phyloP scores from a whole-genome alignment of 176 grass and related monocot species.

The Oryza glumipatula region DNA sequence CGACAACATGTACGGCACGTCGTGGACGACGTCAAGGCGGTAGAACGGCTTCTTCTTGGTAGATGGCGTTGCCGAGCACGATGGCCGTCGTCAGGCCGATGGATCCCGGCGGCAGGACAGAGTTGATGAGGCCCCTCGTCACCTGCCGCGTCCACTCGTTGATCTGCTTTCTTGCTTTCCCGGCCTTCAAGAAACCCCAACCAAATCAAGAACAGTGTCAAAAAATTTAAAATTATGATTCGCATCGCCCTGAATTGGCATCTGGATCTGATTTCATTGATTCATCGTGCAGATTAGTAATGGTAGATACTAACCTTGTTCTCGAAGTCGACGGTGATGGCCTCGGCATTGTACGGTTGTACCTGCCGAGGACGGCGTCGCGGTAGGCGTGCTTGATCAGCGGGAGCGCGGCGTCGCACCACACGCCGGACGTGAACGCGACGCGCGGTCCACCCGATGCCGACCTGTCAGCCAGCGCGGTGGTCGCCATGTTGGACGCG shows the following conservation, averaged over 20 bases:
- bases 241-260: no score
- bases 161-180: neutral
- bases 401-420: no score
- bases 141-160: neutral
- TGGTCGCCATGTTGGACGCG: no score
- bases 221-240: no score
- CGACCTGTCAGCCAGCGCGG: no score
- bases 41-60: conserved; percentile 34
- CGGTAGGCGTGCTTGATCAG: no score
- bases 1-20: conserved; percentile 43
- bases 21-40: conserved; percentile 3
- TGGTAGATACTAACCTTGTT: neutral
- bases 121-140: neutral
- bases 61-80: conserved; percentile 37
- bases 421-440: no score
- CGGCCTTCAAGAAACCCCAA: neutral
- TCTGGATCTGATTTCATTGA: no score
- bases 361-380: no score
- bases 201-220: no score
- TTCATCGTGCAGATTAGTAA: no score
- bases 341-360: neutral
- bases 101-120: neutral
- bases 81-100: neutral
- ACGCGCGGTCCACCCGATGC: no score
- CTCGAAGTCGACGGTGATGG: conserved; percentile 29